phyloP scores from a whole-genome alignment of 805 yeast genomes.

The Barnettozyma salicaria region DNA sequence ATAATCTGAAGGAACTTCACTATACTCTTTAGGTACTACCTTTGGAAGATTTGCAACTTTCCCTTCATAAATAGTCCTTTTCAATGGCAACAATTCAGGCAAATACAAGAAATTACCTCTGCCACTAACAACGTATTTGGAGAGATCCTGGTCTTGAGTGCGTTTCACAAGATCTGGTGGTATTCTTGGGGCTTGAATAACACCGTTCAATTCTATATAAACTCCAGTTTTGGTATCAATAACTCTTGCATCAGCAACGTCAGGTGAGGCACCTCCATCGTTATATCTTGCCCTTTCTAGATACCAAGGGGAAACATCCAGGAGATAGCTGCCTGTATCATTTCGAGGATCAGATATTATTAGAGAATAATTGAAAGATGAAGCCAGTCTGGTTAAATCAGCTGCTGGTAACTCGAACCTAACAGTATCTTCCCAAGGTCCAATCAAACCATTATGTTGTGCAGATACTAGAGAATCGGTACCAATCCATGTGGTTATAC shows the following conservation, averaged over 20 bases:
- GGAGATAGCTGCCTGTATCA: constrained; percentile 38
- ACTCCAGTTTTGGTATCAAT: constrained; percentile 55
- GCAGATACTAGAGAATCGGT: constrained; percentile 46
- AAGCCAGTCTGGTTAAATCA: constrained; percentile 41
- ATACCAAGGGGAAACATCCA: constrained; percentile 46
- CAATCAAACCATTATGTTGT: constrained; percentile 42
- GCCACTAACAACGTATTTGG: constrained; percentile 31
- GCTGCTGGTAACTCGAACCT: constrained; percentile 47
- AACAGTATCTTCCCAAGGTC: constrained; percentile 48
- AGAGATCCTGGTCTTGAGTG: constrained; percentile 11
- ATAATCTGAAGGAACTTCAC: constrained; percentile 25
- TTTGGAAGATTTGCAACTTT: constrained; percentile 41
- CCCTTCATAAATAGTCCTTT: constrained; percentile 55
- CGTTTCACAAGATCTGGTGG: constrained; percentile 13
- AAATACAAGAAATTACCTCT: constrained; percentile 41
- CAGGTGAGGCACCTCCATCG: constrained; percentile 40
- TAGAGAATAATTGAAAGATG: constrained; percentile 41
- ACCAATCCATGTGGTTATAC: constrained; percentile 41
- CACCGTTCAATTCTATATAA: constrained; percentile 54
- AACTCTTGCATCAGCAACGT: constrained; percentile 46
- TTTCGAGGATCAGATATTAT: constrained; percentile 39
- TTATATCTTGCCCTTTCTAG: constrained; percentile 43
- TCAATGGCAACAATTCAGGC: constrained; percentile 47
- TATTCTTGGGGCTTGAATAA: constrained; percentile 22
- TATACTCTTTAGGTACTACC: constrained; percentile 35